Conservation (phyloP, 177 flowering plant species). For the Telopea speciosissima region DNA sequence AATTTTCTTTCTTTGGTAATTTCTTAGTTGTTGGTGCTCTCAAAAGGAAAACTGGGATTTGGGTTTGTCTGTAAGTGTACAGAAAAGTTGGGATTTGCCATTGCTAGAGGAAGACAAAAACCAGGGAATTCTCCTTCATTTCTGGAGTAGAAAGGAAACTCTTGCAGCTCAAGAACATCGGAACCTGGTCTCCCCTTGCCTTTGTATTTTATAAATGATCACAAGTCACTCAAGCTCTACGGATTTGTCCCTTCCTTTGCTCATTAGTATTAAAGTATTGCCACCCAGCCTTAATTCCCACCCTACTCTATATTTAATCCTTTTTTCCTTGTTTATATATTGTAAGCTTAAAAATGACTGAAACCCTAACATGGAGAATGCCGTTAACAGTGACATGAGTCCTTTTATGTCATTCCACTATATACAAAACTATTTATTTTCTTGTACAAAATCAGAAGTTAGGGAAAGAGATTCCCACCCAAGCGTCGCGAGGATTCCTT, state of each 20-base stretch:
- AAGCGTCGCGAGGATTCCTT: too few relatives aligned
- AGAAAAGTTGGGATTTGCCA: conserved; percentile 31
- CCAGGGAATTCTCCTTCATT: conserved; percentile 32
- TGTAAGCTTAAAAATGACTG: too few relatives aligned
- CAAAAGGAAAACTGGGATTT: neutral
- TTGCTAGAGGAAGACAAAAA: conserved; percentile 40
- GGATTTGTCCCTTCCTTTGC: neutral
- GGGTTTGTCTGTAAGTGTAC: conserved; percentile 19
- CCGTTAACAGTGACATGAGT: too few relatives aligned
- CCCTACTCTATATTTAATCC: neutral
- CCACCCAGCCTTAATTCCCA: too few relatives aligned
- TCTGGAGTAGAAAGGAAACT: conserved; percentile 13
- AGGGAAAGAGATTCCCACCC: too few relatives aligned
- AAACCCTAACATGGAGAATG: too few relatives aligned
- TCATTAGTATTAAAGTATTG: neutral
- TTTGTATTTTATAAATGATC: neutral
- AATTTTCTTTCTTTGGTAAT: conserved; percentile 8
- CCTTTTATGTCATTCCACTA: too few relatives aligned
- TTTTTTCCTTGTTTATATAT: too few relatives aligned
- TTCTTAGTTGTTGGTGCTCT: conserved; percentile 5
- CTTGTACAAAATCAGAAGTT: too few relatives aligned
- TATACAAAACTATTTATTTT: too few relatives aligned
- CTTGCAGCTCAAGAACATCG: conserved; percentile 14
- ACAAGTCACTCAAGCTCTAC: neutral
- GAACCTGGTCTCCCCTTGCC: conserved; percentile 11